A percentile compares a stretch with the other conserved stretches of the same genome.
Conservation (phyloP, 208 protist genomes). For the Wallacemonas sp. region DNA sequence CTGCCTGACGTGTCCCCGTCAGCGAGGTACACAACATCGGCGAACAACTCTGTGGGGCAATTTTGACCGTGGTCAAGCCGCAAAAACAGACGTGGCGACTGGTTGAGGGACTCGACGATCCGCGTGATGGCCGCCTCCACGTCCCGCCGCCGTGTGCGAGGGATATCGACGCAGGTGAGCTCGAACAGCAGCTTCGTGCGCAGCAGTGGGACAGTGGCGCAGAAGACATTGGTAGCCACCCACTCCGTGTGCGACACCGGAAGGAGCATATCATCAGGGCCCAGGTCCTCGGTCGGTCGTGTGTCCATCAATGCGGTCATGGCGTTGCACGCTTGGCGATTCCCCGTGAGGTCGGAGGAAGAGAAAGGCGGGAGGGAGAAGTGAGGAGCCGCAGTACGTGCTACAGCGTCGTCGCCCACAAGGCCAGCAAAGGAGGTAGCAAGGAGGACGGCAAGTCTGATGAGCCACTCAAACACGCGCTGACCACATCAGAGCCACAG, state of each 20-base stretch:
- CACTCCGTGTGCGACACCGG: constrained; percentile 33
- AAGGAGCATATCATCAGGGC: constrained; percentile 30
- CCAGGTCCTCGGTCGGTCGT: neutral
- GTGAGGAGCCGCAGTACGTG: too few relatives aligned
- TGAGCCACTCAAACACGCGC: too few relatives aligned
- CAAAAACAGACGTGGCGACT: constrained; percentile 32
- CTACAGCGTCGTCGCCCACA: too few relatives aligned
- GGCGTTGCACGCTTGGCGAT: neutral
- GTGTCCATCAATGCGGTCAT: neutral
- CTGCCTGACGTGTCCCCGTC: neutral
- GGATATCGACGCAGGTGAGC: constrained; percentile 54
- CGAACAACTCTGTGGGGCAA: constrained; percentile 42
- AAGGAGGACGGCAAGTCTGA: too few relatives aligned
- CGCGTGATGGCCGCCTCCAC: constrained; percentile 1
- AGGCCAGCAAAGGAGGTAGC: too few relatives aligned
- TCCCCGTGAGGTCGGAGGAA: too few relatives aligned
- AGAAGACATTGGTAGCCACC: constrained; percentile 54
- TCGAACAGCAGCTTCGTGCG: constrained; percentile 40
- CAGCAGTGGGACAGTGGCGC: constrained; percentile 28
- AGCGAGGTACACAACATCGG: constrained; percentile 45
- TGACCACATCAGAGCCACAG: too few relatives aligned
- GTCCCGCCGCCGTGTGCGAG: constrained; percentile 13
- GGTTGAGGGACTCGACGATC: constrained; percentile 17
- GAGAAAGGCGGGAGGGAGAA: too few relatives aligned
- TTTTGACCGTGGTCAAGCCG: constrained; percentile 39